Conservation (phyloP, 176 grass and related monocot genomes). For the Cymbopogon citratus region DNA sequence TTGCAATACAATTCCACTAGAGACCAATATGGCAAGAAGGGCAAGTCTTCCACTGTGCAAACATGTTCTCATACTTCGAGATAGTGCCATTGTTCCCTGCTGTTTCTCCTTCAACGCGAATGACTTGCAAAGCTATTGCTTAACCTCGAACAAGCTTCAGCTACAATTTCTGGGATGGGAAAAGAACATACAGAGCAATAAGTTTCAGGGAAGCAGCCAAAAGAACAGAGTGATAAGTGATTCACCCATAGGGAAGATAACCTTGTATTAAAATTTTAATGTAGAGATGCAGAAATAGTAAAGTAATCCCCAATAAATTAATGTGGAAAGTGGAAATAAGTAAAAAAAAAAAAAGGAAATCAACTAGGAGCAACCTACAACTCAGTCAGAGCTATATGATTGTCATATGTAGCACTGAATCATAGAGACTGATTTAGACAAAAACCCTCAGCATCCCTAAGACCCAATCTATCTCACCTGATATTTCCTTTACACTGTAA, state of each 20-base stretch:
- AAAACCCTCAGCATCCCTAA: neutral
- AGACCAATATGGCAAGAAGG: slow-evolving; percentile 69
- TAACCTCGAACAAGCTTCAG: neutral
- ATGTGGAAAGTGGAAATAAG: neutral
- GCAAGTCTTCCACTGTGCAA: slow-evolving; percentile 70
- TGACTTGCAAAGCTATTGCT: no score
- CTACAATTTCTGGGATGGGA: neutral
- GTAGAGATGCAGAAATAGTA: neutral
- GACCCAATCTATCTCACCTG: neutral
- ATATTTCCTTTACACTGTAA: neutral
- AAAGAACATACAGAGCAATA: neutral
- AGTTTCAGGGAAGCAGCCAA: neutral
- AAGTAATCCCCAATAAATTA: neutral
- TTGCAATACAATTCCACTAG: slow-evolving; percentile 77
- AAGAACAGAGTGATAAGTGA: neutral
- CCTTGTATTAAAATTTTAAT: neutral
- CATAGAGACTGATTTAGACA: neutral
- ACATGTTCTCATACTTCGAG: slow-evolving; percentile 55
- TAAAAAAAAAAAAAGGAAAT: neutral
- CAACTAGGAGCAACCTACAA: neutral
- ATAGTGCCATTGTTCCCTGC: slow-evolving; percentile 44
- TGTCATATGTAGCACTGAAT: neutral
- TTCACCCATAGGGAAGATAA: neutral
- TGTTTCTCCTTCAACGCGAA: neutral
- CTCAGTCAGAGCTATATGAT: neutral